These are phyloP conservation scores for Colletotrichum musicola DNA, from an alignment of 2,329 filamentous ascomycete genomes.

Conservation along the genomic window DNA sequence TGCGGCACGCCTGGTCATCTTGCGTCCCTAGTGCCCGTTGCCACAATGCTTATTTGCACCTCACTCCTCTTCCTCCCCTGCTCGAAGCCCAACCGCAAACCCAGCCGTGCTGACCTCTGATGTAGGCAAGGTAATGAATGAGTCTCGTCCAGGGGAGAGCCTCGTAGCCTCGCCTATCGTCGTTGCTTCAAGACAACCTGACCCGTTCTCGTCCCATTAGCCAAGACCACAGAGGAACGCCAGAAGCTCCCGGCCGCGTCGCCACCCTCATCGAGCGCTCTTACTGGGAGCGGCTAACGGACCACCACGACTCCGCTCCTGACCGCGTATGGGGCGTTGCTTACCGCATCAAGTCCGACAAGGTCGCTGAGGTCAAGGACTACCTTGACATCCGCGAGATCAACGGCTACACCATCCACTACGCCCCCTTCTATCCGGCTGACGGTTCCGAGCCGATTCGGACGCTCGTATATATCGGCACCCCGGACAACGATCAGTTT, in stretches of 20 bases:
- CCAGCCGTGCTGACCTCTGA: conserved; percentile 31
- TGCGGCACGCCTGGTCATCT: conserved; percentile 14
- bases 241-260: conserved; percentile 87
- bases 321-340: conserved; percentile 90
- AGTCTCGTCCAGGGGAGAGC: not conserved
- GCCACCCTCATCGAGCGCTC: conserved; percentile 89
- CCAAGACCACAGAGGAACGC: conserved; percentile 94
- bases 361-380: conserved; percentile 83
- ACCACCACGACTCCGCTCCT: conserved; percentile 71
- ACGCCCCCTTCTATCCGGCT: conserved; percentile 83
- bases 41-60: conserved; percentile 35
- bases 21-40: conserved; percentile 20
- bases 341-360: conserved; percentile 81
- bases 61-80: conserved; percentile 8
- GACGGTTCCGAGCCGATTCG: conserved; percentile 56
- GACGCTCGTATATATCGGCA: conserved; percentile 91
- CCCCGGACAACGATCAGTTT: conserved; percentile 94
- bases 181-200: not conserved
- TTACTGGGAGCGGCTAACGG: conserved; percentile 84
- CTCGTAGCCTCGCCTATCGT: not conserved
- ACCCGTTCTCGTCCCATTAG: conserved; percentile 59
- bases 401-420: conserved; percentile 96
- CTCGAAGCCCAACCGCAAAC: not conserved
- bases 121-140: conserved; percentile 51
- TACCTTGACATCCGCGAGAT: conserved; percentile 98